A percentile compares a stretch with the other conserved stretches of the same genome.
These are phyloP conservation scores for Podospora bellae-mahoneyi DNA, from an alignment of 495 filamentous ascomycete species.

Conservation along the genomic window DNA sequence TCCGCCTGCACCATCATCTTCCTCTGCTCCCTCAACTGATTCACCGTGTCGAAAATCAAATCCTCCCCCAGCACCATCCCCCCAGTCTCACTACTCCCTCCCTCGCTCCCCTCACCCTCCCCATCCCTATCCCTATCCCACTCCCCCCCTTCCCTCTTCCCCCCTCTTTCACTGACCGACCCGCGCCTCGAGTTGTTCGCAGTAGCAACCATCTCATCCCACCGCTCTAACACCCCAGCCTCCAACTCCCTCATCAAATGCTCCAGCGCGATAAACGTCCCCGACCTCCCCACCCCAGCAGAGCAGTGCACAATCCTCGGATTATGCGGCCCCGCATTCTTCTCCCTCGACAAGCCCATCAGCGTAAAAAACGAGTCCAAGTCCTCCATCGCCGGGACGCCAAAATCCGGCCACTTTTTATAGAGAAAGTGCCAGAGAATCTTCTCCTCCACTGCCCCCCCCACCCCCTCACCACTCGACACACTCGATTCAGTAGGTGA, in stretches of 20 bases:
- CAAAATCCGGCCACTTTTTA: constrained; percentile 90
- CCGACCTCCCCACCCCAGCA: constrained; percentile 89
- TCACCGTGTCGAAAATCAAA: constrained; percentile 66
- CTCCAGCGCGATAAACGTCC: constrained; percentile 94
- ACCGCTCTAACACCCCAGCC: constrained; percentile 61
- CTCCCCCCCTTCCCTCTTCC: constrained; percentile 6
- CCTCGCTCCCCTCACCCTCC: background rate
- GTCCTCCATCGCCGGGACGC: constrained; percentile 77
- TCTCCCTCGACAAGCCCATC: constrained; percentile 69
- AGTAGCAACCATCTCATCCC: constrained; percentile 23
- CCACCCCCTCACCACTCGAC: background rate
- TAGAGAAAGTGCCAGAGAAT: constrained; percentile 88
- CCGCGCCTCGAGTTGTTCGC: background rate
- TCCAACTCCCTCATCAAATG: constrained; percentile 80
- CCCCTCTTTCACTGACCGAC: background rate
- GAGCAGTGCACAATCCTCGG: constrained; percentile 91
- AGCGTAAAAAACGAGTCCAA: constrained; percentile 73
- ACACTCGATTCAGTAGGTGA: background rate
- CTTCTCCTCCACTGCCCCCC: constrained; percentile 48
- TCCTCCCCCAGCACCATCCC: constrained; percentile 33
- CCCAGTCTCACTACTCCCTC: constrained; percentile 2
- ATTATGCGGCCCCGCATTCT: constrained; percentile 61
- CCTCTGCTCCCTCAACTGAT: constrained; percentile 79
- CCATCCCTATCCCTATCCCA: constrained; percentile 5
- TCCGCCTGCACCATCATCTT: constrained; percentile 96